Evolutionary conservation across 108 stramenopile species (phyloP).

Genomic region (Mayamaea pseudoterrestris): DNA sequence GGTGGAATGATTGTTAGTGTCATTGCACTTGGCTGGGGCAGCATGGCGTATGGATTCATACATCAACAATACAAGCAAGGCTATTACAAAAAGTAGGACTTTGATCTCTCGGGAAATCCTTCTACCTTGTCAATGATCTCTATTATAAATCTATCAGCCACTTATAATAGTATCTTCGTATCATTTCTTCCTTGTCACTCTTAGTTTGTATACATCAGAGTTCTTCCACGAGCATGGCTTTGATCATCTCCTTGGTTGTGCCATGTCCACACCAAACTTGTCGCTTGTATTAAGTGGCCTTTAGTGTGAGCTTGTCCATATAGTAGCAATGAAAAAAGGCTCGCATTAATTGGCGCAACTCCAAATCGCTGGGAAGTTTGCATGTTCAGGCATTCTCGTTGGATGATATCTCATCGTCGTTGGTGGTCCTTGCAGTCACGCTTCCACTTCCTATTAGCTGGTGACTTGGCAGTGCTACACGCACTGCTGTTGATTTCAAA

Average conservation of each 20-base stretch:
- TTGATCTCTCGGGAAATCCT: background rate
- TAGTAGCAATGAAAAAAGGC: constrained; percentile 13
- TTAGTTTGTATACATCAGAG: too few relatives aligned
- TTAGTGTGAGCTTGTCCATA: constrained; percentile 16
- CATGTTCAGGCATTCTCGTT: constrained; percentile 7
- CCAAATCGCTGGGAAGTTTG: background rate
- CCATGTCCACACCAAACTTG: constrained; percentile 19
- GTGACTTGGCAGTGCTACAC: background rate
- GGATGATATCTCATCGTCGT: constrained; percentile 4
- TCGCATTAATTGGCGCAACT: constrained; percentile 7
- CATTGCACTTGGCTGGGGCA: constrained; percentile 11
- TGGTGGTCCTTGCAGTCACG: background rate
- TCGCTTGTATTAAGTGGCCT: constrained; percentile 10
- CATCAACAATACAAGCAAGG: constrained; percentile 84
- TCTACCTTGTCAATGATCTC: too few relatives aligned
- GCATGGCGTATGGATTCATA: constrained; percentile 55
- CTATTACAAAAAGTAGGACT: constrained; percentile 53
- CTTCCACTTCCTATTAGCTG: constrained; percentile 5
- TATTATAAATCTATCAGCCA: too few relatives aligned
- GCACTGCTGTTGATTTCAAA: constrained; percentile 2
- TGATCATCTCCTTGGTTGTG: constrained; percentile 10
- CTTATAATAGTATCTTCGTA: too few relatives aligned
- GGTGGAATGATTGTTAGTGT: constrained; percentile 10
- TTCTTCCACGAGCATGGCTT: too few relatives aligned
- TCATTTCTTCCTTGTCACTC: too few relatives aligned